Evolutionary conservation across 306 rosid species (phyloP).

Genomic region (Cicer cuneatum): DNA sequence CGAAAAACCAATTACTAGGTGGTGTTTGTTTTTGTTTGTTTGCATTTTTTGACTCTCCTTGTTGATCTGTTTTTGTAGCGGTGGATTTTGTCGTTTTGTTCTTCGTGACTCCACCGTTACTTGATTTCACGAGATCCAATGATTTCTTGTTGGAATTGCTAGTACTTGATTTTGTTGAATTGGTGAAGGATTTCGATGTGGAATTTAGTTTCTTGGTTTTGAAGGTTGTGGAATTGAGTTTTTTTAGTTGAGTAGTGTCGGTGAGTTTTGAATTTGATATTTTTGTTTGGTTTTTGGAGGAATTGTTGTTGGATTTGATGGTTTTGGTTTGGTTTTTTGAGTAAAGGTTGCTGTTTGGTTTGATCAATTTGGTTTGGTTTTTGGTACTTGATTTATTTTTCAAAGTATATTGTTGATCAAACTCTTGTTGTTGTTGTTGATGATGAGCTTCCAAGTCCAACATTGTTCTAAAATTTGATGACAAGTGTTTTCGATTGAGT

Average conservation of each 20-base stretch:
- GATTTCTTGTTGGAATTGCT: conserved; percentile 43
- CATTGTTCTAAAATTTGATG: conserved; percentile 44
- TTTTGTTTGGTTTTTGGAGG: conserved; percentile 70
- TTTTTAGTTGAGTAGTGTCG: conserved; percentile 50
- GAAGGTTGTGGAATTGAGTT: conserved; percentile 65
- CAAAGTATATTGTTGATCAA: conserved; percentile 30
- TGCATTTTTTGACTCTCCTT: conserved; percentile 26
- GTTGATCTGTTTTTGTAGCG: conserved; percentile 43
- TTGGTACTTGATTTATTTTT: conserved; percentile 60
- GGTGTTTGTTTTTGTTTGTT: conserved; percentile 44
- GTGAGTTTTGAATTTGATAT: conserved; percentile 40
- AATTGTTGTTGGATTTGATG: conserved; percentile 47
- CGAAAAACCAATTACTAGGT: conserved; percentile 58
- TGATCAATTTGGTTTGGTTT: conserved; percentile 58
- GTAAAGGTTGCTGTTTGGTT: conserved; percentile 40
- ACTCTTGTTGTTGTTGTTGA: conserved; percentile 28
- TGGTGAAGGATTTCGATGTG: conserved; percentile 57
- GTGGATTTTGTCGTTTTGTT: conserved; percentile 70
- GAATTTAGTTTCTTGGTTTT: conserved; percentile 67
- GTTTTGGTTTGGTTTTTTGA: conserved; percentile 66
- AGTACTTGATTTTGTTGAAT: conserved; percentile 44
- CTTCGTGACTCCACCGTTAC: conserved; percentile 42
- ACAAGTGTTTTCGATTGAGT: conserved; percentile 29
- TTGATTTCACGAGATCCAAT: conserved; percentile 57
- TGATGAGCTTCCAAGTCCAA: conserved; percentile 31